These are phyloP conservation scores for Setomelanomma holmii DNA, from an alignment of 2,329 filamentous ascomycete species.

Conservation along the genomic window DNA sequence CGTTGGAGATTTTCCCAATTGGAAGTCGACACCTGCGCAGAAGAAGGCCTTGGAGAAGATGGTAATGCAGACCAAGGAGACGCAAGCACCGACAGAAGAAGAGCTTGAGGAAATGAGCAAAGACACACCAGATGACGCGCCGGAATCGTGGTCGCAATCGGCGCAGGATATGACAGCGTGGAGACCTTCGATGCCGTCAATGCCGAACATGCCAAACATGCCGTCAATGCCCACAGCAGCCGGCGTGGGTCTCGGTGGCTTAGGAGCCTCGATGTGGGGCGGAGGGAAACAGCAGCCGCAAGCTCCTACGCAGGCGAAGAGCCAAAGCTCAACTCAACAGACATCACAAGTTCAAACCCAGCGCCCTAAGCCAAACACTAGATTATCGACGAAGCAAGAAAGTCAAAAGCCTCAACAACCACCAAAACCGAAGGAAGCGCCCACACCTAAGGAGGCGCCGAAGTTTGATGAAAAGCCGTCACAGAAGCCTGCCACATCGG, in stretches of 20 bases:
- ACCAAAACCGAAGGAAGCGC: constrained; percentile 19
- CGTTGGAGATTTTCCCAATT: constrained; percentile 45
- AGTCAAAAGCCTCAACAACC: constrained; percentile 9
- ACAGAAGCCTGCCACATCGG: constrained; percentile 1
- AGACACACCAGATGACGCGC: constrained; percentile 42
- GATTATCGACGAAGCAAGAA: constrained; percentile 21
- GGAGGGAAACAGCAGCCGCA: constrained; percentile 20
- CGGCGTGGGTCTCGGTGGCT: constrained; percentile 32
- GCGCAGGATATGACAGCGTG: constrained; percentile 44
- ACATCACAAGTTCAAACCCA: constrained; percentile 6
- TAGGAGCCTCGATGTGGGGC: constrained; percentile 35
- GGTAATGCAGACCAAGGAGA: constrained; percentile 46
- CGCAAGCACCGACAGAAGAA: constrained; percentile 39
- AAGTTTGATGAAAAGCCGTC: constrained; percentile 17
- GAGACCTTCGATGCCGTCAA: constrained; percentile 38
- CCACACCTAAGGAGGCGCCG: constrained; percentile 20
- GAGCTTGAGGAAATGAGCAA: constrained; percentile 45
- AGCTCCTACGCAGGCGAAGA: constrained; percentile 11
- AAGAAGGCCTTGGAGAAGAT: constrained; percentile 48
- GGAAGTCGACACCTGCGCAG: constrained; percentile 43
- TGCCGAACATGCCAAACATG: constrained; percentile 36
- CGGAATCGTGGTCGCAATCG: constrained; percentile 41
- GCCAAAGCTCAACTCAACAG: constrained; percentile 7
- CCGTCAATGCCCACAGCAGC: constrained; percentile 29
- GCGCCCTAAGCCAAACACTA: constrained; percentile 9